phyloP scores from a whole-genome alignment of 495 filamentous ascomycete genomes.

The Darksidea phi region DNA sequence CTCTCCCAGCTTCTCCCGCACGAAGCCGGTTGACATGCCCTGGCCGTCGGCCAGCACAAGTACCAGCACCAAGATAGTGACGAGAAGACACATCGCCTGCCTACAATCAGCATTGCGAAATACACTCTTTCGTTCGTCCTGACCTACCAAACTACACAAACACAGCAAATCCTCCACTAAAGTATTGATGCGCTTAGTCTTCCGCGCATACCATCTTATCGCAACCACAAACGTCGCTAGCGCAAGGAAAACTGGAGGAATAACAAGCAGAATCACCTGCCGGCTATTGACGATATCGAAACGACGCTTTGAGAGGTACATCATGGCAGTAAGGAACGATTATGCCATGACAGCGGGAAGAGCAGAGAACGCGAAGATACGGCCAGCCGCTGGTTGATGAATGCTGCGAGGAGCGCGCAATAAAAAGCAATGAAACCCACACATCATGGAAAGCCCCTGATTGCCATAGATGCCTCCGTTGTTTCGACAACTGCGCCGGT shows the following conservation, averaged over 20 bases:
- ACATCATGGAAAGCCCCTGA: too few species aligned
- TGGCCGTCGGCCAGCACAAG: neutral
- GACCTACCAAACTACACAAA: slow-evolving; percentile 1
- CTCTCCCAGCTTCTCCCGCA: neutral
- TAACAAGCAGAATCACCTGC: neutral
- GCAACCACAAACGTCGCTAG: neutral
- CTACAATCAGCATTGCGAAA: neutral
- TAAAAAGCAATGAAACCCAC: too few species aligned
- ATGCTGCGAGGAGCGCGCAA: too few species aligned
- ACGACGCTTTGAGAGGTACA: neutral
- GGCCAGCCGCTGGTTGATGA: too few species aligned
- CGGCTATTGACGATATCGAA: neutral
- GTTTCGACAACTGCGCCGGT: too few species aligned
- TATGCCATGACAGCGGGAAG: too few species aligned
- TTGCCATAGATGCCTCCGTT: too few species aligned
- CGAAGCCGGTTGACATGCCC: neutral
- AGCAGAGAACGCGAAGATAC: too few species aligned
- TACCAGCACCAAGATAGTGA: neutral
- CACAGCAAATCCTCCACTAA: neutral
- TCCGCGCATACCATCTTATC: neutral
- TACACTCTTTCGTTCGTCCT: neutral
- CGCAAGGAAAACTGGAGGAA: neutral
- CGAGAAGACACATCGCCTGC: neutral
- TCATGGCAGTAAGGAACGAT: neutral
- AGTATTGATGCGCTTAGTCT: neutral